Evolutionary conservation across 1,139 yeast genomes (phyloP).

Genomic region (Lodderomyces beijingensis): DNA sequence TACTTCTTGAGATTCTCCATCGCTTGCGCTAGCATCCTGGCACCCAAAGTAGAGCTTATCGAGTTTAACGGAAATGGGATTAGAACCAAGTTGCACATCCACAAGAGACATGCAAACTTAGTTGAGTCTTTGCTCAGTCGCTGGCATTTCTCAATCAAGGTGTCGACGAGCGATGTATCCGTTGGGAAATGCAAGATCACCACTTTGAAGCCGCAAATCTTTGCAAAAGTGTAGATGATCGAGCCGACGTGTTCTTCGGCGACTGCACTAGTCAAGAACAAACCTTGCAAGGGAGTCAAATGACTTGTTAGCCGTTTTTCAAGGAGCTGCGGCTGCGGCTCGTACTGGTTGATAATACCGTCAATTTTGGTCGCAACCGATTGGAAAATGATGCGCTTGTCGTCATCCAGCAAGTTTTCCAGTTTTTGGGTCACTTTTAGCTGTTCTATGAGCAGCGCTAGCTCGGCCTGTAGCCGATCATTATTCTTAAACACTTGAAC

Average conservation of each 20-base stretch:
- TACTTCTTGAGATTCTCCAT: slow-evolving; percentile 19
- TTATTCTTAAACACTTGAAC: slow-evolving; percentile 17
- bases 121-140: slow-evolving; percentile 45
- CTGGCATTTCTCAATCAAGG: slow-evolving; percentile 23
- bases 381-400: slow-evolving; percentile 3
- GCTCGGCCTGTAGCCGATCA: slow-evolving; percentile 16
- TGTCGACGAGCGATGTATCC: slow-evolving; percentile 48
- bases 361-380: slow-evolving; percentile 7
- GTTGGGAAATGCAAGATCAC: slow-evolving; percentile 56
- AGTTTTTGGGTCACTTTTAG: slow-evolving; percentile 2
- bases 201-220: slow-evolving; percentile 62
- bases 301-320: slow-evolving; percentile 36
- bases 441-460: slow-evolving; percentile 7
- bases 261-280: slow-evolving; percentile 19
- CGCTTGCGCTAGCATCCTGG: slow-evolving; percentile 29
- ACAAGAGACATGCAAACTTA: slow-evolving; percentile 56
- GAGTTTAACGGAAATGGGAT: slow-evolving; percentile 64
- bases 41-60: slow-evolving; percentile 32
- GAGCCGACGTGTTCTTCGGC: slow-evolving; percentile 16
- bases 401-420: background rate
- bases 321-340: slow-evolving; percentile 50
- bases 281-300: slow-evolving; percentile 24
- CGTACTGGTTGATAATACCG: slow-evolving; percentile 40
- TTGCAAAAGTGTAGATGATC: slow-evolving; percentile 55
- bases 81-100: slow-evolving; percentile 66